Percentiles rank a stretch among this genome's conserved stretches.
Conservation (phyloP, 192 early-diverging fungal genomes). For the Coemansia sp. region DNA sequence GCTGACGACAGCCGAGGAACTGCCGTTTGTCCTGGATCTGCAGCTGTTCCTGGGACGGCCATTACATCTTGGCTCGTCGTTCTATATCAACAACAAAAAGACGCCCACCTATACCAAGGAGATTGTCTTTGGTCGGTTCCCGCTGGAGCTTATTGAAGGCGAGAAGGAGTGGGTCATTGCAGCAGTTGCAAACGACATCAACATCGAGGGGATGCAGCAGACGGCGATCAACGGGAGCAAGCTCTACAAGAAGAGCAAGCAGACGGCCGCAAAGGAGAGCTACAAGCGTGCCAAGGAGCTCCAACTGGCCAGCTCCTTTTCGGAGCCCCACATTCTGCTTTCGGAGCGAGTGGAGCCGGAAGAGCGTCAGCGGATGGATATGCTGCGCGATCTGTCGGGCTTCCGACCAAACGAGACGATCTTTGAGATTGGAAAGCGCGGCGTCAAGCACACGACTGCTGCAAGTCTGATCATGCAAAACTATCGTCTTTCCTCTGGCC, state of each 20-base stretch:
- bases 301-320: constrained; percentile 55
- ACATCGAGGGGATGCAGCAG: constrained; percentile 63
- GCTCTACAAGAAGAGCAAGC: constrained; percentile 81
- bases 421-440: constrained; percentile 90
- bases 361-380: constrained; percentile 65
- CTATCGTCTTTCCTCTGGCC: constrained; percentile 51
- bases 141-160: constrained; percentile 63
- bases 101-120: constrained; percentile 73
- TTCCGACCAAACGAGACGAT: constrained; percentile 92
- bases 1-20: constrained; percentile 81
- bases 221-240: constrained; percentile 82
- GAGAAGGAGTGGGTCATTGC: constrained; percentile 76
- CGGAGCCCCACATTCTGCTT: constrained; percentile 80
- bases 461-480: constrained; percentile 69
- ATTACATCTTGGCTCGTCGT: constrained; percentile 56
- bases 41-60: constrained; percentile 88
- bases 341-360: constrained; percentile 50
- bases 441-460: constrained; percentile 69
- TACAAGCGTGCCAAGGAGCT: constrained; percentile 88
- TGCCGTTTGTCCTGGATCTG: constrained; percentile 91
- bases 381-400: constrained; percentile 73
- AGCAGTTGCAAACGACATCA: constrained; percentile 61
- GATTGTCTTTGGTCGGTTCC: constrained; percentile 77
- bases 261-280: constrained; percentile 78
- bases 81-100: constrained; percentile 17